Evolutionary conservation across 2,329 filamentous ascomycete genomes (phyloP), one percentile per base, ranked within the genome.

Genomic region (Diplodia mutila): DNA sequence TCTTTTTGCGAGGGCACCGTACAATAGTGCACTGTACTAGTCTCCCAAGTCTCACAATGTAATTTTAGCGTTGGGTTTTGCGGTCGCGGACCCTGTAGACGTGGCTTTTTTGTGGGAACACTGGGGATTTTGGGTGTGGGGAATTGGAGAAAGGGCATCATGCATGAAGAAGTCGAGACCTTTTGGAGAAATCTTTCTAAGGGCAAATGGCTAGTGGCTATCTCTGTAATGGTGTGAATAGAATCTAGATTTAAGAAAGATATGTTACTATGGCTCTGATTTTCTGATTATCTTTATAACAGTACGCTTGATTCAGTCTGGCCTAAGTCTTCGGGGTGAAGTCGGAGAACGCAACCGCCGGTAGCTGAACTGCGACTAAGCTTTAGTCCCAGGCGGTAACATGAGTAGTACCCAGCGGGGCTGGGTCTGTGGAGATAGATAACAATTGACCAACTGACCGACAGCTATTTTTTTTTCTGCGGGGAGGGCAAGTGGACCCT

Each of bases 31-130:
- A 46, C 42, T 46, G 7, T n/a, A 46, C 42, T n/a, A 46, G 42
- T 46, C 42, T 46, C 42, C 8, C 7, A 14, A 21, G 42, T 21
- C 42, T 55, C 27, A 32, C 25, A 25, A 59, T 59, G 55, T 46
- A 46, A 39, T 59, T n/a, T 29, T 59, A 59, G 55, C 37, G 55
- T 34, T 7, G 25, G 9, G 2, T 46, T 18, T 46, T 9, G 42
- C 42, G 42, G 42, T 21, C 42, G 42, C n/a, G 52, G 52, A 61
- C 57, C 42, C 18, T 49, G 57, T 48, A 61, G 57, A 61, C 57
- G 57, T 61, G 57, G 57, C 57, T 18, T 32, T 29, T 59, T 23
- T 32, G 18, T 55, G 46, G 3, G 6, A 29, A 52, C 11, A 37
- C 2, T 12, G 34, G 34, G 11, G 34, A 37, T 37, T 1, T n/a